phyloP scores from a whole-genome alignment of 129 eudicot genomes.

The Helichrysum umbraculigerum region DNA sequence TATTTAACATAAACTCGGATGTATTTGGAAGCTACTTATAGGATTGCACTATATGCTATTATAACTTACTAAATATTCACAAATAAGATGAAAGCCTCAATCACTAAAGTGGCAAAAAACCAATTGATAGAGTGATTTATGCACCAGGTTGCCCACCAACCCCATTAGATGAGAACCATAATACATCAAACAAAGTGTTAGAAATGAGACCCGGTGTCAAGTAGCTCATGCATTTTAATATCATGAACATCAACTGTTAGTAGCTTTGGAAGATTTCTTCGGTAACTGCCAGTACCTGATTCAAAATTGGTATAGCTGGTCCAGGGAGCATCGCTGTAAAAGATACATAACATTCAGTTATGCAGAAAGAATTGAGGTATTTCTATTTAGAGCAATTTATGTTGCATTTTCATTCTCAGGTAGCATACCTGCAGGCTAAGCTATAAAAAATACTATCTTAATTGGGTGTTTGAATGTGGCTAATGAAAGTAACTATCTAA shows the following conservation, averaged over 20 bases:
- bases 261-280: constrained; percentile 11
- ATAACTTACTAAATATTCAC: not conserved
- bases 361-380: constrained; percentile 16
- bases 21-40: not conserved
- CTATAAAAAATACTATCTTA: constrained; percentile 16
- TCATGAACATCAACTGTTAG: not conserved
- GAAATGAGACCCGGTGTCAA: not conserved
- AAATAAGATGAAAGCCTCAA: constrained; percentile 3
- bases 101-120: constrained; percentile 5
- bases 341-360: constrained; percentile 33
- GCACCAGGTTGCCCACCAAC: not conserved
- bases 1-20: not conserved
- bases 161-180: not conserved
- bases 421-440: constrained; percentile 24
- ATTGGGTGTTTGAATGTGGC: not conserved
- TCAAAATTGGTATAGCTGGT: constrained; percentile 88
- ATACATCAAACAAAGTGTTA: not conserved
- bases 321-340: constrained; percentile 96
- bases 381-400: constrained; percentile 3
- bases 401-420: constrained; percentile 21
- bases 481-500: not conserved
- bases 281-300: constrained; percentile 58
- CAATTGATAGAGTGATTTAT: constrained; percentile 1
- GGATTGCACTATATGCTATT: constrained; percentile 9
- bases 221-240: not conserved